Base-by-base conservation (phyloP, 768 basidiomycete species). In the Kondoa subrosea region DNA sequence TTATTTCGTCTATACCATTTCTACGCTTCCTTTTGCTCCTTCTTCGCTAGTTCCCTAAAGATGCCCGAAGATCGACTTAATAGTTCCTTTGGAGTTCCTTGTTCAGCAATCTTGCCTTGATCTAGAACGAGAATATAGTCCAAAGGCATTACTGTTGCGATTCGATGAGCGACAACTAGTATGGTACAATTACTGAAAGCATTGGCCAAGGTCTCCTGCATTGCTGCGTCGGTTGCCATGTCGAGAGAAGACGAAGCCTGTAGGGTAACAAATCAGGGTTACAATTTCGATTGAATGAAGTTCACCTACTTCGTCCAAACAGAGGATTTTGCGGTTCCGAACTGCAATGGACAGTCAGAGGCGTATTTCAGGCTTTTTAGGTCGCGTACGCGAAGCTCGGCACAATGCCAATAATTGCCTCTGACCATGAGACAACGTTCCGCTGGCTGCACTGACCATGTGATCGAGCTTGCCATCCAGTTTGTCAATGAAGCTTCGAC, bases 241-340 rank as follows among this genome's bases (percentile, higher is more conserved):
- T 70, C 69, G 25, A 70, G 61, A n/a, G 69, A 70, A 25, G 67
- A 56, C 3, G 69, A 64, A 21, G 69, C 69, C 56, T 70, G 16
- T n/a, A n/a, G n/a, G n/a, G n/a, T n/a, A n/a, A n/a, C n/a, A n/a
- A n/a, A n/a, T n/a, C n/a, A n/a, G n/a, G n/a, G n/a, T n/a, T n/a
- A n/a, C n/a, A n/a, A n/a, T n/a, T n/a, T n/a, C n/a, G n/a, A n/a
- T n/a, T n/a, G n/a, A n/a, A n/a, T n/a, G n/a, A n/a, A n/a, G n/a
- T n/a, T n/a, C n/a, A n/a, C n/a, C n/a, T n/a, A n/a, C 40, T 50
- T 50, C 40, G 21, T 50, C 40, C 12, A 50, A 21, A 21, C 40
- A 50, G 21, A 50, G 40, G 8, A 50, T 50, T 8, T 21, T 8
- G 8, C 40, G 40, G 8, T 50, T 50, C 12, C 40, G 40, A 50